Evolutionary conservation across 1,284 basidiomycete genomes (phyloP).

Genomic region (Pseudozyma sp.): DNA sequence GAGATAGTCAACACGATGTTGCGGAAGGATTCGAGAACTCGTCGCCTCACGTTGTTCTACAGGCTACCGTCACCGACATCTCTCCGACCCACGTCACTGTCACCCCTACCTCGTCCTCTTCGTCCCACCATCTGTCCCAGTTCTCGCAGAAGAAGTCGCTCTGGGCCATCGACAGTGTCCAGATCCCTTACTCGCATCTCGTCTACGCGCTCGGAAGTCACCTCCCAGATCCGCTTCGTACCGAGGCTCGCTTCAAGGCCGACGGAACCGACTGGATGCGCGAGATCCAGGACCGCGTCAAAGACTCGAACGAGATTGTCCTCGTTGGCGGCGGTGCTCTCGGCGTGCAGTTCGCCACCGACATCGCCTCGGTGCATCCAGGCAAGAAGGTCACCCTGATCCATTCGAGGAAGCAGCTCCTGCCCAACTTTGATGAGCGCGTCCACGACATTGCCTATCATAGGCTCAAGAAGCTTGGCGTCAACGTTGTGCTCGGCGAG

Average conservation of each 20-base stretch:
- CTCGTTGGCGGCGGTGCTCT: conserved; percentile 67
- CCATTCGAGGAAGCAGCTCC: conserved; percentile 63
- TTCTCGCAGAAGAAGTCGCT: conserved; percentile 52
- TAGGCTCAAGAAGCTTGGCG: conserved; percentile 60
- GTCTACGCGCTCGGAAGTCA: conserved; percentile 67
- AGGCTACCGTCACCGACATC: conserved; percentile 62
- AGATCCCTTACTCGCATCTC: conserved; percentile 66
- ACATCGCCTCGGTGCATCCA: conserved; percentile 60
- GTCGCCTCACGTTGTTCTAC: conserved; percentile 62
- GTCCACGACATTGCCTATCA: conserved; percentile 61
- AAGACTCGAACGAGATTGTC: conserved; percentile 58
- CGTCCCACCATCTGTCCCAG: conserved; percentile 33
- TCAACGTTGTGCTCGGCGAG: conserved; percentile 65
- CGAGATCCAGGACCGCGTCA: conserved; percentile 55
- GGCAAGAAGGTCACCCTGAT: conserved; percentile 64
- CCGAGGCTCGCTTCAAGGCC: conserved; percentile 59
- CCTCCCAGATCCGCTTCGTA: conserved; percentile 65
- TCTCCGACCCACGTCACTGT: conserved; percentile 60
- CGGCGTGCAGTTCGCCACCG: conserved; percentile 64
- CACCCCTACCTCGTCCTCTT: conserved; percentile 34
- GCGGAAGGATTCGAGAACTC: conserved; percentile 55
- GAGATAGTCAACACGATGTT: conserved; percentile 21
- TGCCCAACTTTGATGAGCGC: conserved; percentile 66
- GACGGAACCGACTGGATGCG: conserved; percentile 63
- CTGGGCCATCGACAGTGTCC: conserved; percentile 64